Conservation (phyloP, 2,329 filamentous ascomycete genomes). For the Colletotrichum gloeosporioides region DNA sequence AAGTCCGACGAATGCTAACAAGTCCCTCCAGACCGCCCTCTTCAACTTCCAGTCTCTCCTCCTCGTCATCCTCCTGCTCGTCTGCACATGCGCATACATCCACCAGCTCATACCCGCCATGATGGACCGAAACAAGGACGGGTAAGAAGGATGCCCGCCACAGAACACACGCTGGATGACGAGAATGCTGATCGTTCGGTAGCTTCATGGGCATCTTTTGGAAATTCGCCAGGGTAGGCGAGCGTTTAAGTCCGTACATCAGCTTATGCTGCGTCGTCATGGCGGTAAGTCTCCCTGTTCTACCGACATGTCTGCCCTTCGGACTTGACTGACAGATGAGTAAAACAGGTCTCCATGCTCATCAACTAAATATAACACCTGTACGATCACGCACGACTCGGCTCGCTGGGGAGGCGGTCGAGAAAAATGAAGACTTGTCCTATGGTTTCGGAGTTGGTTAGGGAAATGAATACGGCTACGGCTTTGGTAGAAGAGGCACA, state of each 20-base stretch:
- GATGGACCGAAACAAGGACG: conserved; percentile 92
- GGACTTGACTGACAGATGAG: background rate
- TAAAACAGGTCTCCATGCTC: conserved; percentile 4
- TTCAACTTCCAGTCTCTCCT: conserved; percentile 99
- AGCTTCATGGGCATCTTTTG: conserved; percentile 88
- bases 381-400: background rate
- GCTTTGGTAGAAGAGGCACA: conserved; percentile 7
- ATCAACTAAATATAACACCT: background rate
- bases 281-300: conserved; percentile 69
- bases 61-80: conserved; percentile 90
- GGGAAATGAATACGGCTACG: conserved; percentile 12
- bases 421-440: background rate
- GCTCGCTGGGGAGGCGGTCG: background rate
- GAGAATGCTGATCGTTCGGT: background rate
- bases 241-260: conserved; percentile 93
- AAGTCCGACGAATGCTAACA: background rate
- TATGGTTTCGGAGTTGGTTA: conserved; percentile 13
- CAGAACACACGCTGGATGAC: conserved; percentile 1
- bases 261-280: conserved; percentile 92
- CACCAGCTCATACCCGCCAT: conserved; percentile 89
- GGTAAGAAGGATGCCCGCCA: conserved; percentile 57
- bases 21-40: conserved; percentile 75
- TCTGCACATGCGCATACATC: conserved; percentile 94
- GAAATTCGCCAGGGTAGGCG: conserved; percentile 93
- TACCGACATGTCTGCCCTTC: background rate